Base-by-base conservation (phyloP, 73 alveolate genomes). In the Paraurostyla sp. region DNA sequence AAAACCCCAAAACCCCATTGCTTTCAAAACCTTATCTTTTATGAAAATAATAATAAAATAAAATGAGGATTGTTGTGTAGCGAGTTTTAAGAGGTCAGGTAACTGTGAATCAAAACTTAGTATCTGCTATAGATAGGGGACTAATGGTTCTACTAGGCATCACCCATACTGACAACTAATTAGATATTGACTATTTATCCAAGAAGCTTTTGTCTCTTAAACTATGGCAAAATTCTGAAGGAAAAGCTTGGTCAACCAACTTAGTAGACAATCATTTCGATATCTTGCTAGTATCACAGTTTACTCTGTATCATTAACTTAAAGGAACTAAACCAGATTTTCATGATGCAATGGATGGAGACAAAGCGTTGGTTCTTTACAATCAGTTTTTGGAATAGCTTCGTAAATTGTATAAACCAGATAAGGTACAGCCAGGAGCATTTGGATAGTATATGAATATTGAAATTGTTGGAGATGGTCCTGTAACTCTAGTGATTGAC, bases 271-370 rank as follows among this genome's bases (percentile, higher is more conserved):
- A 92, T 63, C 91, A 93, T 3, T 93, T 81, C 54, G 98, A 94
- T 30, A 68, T 97, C 9, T 63, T 97, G 75, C 83, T 97, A 0
- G 99, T 97, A 22, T 91, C 98, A 25, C 95, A 97, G 68, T 97
- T 97, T 95, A 97, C 99, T 42, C 96, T 97, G 40, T 97, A 97
- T 87, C 92, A 92, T 42, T 62, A 71, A 36, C 57, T 97, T 76
- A 97, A 97, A 87, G 99, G 99, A 48, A 95, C 95, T 76, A 96
- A 95, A 62, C 99, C 99, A 9, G 99, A 97, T 87, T 97, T 94
- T 84, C 99, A 97, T 87, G 85, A 75, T 71, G 99, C 99, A 13
- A 96, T 96, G 98, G 95, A 95, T 36, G 96, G 95, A 15, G 98
- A 96, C 25, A 87, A 96, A 84, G 99, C 99, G 3, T 90, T 80